Evolutionary conservation across 768 basidiomycete genomes (phyloP).

Genomic region (Galerina sulciceps): DNA sequence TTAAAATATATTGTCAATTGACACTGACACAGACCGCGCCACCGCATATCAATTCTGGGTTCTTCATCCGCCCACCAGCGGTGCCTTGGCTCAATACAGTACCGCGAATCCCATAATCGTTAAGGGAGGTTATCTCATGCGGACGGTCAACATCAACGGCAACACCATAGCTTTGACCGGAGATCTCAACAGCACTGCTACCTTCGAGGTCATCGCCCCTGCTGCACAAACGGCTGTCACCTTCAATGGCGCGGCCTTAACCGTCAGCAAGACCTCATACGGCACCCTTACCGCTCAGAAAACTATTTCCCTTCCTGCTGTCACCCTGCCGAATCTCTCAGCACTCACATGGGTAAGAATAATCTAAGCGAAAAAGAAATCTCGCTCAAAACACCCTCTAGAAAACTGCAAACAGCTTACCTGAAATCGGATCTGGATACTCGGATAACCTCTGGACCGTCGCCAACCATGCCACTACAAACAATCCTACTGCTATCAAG

Average conservation of each 20-base stretch:
- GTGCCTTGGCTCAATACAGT: slow-evolving; percentile 39
- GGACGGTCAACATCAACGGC: slow-evolving; percentile 38
- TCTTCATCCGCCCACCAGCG: slow-evolving; percentile 42
- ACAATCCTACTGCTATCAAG: slow-evolving; percentile 40
- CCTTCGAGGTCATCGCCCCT: slow-evolving; percentile 53
- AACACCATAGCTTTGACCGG: slow-evolving; percentile 45
- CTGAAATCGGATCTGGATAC: slow-evolving; percentile 44
- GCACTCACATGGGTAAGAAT: slow-evolving; percentile 39
- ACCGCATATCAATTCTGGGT: slow-evolving; percentile 59
- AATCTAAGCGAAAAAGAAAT: neutral
- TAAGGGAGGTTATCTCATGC: slow-evolving; percentile 54
- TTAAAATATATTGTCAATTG: neutral
- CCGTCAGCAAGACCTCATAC: slow-evolving; percentile 40
- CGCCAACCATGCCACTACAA: slow-evolving; percentile 44
- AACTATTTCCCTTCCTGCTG: slow-evolving; percentile 34
- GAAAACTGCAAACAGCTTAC: slow-evolving; percentile 48
- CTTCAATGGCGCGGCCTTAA: slow-evolving; percentile 44
- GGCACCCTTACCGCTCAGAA: slow-evolving; percentile 40
- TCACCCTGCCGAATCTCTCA: slow-evolving; percentile 37
- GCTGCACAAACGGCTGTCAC: slow-evolving; percentile 37
- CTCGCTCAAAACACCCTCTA: slow-evolving; percentile 9
- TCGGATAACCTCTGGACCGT: slow-evolving; percentile 47
- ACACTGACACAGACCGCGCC: slow-evolving; percentile 39
- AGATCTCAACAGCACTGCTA: slow-evolving; percentile 46
- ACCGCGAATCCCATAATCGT: slow-evolving; percentile 49